Conservation (phyloP, 345 rosid species). For the Gynandropsis gynandra region DNA sequence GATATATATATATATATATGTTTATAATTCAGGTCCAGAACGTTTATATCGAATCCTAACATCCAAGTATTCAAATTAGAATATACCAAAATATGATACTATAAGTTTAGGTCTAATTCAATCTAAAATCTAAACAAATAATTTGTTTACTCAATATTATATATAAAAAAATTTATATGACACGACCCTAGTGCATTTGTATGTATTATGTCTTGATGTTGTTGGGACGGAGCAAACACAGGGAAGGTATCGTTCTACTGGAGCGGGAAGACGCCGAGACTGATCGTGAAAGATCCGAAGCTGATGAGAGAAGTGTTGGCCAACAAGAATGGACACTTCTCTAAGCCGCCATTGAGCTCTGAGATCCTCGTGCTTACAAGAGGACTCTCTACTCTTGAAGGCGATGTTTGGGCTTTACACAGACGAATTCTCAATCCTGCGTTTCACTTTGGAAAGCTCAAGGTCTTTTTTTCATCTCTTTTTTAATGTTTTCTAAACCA, state of each 20-base stretch:
- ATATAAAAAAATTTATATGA: too few relatives aligned
- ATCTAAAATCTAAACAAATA: too few relatives aligned
- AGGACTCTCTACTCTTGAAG: slow-evolving; percentile 36
- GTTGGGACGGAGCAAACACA: not conserved
- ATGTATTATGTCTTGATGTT: not conserved
- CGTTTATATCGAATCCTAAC: too few relatives aligned
- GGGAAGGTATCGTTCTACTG: slow-evolving; percentile 42
- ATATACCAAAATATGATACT: too few relatives aligned
- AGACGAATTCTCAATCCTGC: slow-evolving; percentile 40
- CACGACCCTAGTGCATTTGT: too few relatives aligned
- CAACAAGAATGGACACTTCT: slow-evolving; percentile 39
- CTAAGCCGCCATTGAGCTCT: slow-evolving; percentile 36
- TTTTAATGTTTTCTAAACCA: not conserved
- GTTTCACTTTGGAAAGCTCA: slow-evolving; percentile 42
- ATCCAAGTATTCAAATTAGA: too few relatives aligned
- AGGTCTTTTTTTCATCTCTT: slow-evolving; percentile 23
- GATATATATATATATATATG: too few relatives aligned
- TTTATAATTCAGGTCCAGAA: too few relatives aligned
- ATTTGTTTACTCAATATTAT: too few relatives aligned
- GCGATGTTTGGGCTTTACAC: slow-evolving; percentile 42
- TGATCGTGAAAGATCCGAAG: slow-evolving; percentile 37
- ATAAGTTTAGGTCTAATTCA: too few relatives aligned
- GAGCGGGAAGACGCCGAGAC: slow-evolving; percentile 37
- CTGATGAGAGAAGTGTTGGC: slow-evolving; percentile 35
- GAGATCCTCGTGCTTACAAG: slow-evolving; percentile 28